These are phyloP conservation scores for Staphylotrichum tortipilum DNA, from an alignment of 495 filamentous ascomycete species.

Conservation along the genomic window DNA sequence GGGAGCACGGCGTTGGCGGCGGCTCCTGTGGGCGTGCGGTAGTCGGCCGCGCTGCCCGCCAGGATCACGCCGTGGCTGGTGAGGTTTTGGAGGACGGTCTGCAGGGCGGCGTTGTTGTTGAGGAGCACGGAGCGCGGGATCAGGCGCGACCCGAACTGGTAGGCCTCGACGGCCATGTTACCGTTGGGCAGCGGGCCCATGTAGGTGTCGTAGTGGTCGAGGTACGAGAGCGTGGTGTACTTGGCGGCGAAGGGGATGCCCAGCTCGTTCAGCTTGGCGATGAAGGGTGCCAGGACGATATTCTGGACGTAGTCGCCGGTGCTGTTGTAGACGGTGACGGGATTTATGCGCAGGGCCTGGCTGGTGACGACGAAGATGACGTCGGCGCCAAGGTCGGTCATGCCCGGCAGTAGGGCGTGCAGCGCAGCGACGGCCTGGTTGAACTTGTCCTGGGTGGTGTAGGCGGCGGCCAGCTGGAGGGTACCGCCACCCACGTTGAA, in stretches of 20 bases:
- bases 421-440: background rate
- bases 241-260: background rate
- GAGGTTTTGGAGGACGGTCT: background rate
- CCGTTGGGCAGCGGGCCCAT: conserved; percentile 1
- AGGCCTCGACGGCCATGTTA: background rate
- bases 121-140: background rate
- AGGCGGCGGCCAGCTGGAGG: conserved; percentile 2
- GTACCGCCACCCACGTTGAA: conserved; percentile 13
- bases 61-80: background rate
- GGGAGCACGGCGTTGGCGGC: conserved; percentile 4
- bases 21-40: background rate
- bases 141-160: conserved; percentile 2
- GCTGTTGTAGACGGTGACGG: conserved; percentile 1
- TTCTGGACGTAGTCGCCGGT: background rate
- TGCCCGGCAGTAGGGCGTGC: background rate
- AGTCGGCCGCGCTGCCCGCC: background rate
- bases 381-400: background rate
- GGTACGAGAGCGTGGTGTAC: background rate
- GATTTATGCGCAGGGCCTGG: background rate
- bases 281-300: background rate
- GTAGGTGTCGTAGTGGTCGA: background rate
- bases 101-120: background rate
- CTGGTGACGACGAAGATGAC: background rate
- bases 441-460: conserved; percentile 1
- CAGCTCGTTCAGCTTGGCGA: background rate